Base-by-base conservation (phyloP, 805 yeast genomes). In the Jamesozyma piceae region DNA sequence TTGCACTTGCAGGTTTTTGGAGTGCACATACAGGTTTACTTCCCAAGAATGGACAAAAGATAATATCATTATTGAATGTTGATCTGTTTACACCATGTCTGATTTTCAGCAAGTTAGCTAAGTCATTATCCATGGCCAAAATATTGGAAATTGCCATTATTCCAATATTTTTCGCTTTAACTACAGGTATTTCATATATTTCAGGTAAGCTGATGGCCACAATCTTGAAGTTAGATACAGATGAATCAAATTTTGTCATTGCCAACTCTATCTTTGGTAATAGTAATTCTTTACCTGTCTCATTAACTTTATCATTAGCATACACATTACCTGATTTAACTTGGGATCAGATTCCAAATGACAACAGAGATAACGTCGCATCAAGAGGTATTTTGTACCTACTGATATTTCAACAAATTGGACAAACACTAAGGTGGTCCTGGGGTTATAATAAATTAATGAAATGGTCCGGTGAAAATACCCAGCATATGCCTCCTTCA, bases 221-320 rank as follows among this genome's bases (percentile, higher is more conserved):
- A 13, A 49, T 78, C 35, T 60, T 88, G 48, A 55, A 64, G 6
- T 66, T 92, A 53, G 83, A 83, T 53, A 75, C 68, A 38, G 77
- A 84, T 13, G 97, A 92, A 64, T 58, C 85, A 3, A 89, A 90
- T 65, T 90, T 86, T 55, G 96, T 92, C 39, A 82, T 94, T 19
- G 97, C 96, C 2, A 92, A 92, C 94, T 87, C 92, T 2, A 95
- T 89, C 5, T 90, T 90, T 65, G 97, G 97, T 41, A 92, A 90
- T 65, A 86, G 95, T 35, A 90, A 90, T 68, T 84, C 95, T 10
- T 73, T 90, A 43, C 97, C 98, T 0, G 97, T 90, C 1, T 87
- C 96, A 0, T 71, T 92, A 50, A 83, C 92, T 1, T 67, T 92
- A 43, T 81, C 95, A 1, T 67, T 83, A 49, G 79, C 89, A 1